These are phyloP conservation scores for Irpex sp. DNA, from an alignment of 1,284 basidiomycete species.

Conservation along the genomic window DNA sequence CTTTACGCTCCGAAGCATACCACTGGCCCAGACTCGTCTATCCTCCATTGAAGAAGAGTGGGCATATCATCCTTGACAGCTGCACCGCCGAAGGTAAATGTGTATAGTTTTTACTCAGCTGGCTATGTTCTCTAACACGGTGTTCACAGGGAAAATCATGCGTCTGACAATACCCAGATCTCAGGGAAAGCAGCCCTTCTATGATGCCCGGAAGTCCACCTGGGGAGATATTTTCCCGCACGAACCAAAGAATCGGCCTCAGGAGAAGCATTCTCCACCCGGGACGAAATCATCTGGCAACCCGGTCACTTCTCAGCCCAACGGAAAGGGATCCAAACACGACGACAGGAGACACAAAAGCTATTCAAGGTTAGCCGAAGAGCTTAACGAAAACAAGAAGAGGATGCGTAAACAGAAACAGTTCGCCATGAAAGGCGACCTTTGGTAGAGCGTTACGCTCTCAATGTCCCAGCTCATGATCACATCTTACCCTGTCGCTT, in stretches of 20 bases:
- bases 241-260: constrained; percentile 65
- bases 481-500: not conserved
- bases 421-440: constrained; percentile 5
- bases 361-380: constrained; percentile 39
- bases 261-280: constrained; percentile 58
- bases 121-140: constrained; percentile 5
- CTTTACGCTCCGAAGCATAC: constrained; percentile 66
- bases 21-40: constrained; percentile 90
- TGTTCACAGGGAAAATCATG: constrained; percentile 74
- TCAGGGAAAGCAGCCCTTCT: constrained; percentile 91
- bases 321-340: constrained; percentile 26
- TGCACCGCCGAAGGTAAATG: constrained; percentile 78
- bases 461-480: not conserved
- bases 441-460: not conserved
- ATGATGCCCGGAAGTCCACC: constrained; percentile 88
- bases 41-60: constrained; percentile 87
- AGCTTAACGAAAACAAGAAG: constrained; percentile 33
- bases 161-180: constrained; percentile 89
- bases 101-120: not conserved
- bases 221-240: constrained; percentile 99
- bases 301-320: not conserved
- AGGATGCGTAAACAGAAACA: not conserved
- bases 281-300: constrained; percentile 29
- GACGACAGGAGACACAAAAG: constrained; percentile 23
- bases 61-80: constrained; percentile 90